Evolutionary conservation across 192 early-diverging fungal species (phyloP).

Genomic region (Coemansia sp.): DNA sequence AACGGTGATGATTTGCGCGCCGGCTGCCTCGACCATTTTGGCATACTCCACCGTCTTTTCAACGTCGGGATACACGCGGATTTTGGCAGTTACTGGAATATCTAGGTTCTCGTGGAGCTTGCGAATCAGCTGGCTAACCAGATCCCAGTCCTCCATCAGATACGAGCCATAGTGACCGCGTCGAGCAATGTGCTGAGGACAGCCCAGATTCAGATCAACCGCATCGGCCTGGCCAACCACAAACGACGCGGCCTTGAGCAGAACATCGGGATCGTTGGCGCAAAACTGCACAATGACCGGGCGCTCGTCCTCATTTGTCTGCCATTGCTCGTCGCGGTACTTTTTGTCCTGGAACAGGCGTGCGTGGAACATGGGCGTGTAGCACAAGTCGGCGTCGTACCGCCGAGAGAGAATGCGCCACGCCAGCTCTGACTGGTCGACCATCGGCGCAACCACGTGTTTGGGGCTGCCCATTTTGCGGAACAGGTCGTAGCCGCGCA

Average conservation of each 20-base stretch:
- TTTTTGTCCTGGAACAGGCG: conserved; percentile 74
- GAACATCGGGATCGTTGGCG: conserved; percentile 86
- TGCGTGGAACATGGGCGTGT: conserved; percentile 98
- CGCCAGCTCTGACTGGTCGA: conserved; percentile 93
- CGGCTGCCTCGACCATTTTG: conserved; percentile 91
- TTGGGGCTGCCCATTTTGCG: conserved; percentile 68
- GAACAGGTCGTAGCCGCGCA: conserved; percentile 80
- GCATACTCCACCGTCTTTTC: conserved; percentile 92
- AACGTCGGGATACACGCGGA: conserved; percentile 84
- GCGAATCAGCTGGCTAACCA: conserved; percentile 59
- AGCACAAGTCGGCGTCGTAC: conserved; percentile 85
- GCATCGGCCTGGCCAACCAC: conserved; percentile 86
- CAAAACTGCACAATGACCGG: conserved; percentile 95
- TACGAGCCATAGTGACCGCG: conserved; percentile 91
- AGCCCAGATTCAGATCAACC: conserved; percentile 94
- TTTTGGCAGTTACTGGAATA: conserved; percentile 95
- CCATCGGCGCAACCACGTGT: conserved; percentile 92
- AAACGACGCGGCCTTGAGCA: conserved; percentile 78
- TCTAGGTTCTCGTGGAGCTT: conserved; percentile 76
- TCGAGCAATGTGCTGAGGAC: conserved; percentile 92
- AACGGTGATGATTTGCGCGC: conserved; percentile 88
- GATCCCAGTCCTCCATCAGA: conserved; percentile 92
- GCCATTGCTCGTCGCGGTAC: conserved; percentile 77
- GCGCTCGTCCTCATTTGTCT: conserved; percentile 65
- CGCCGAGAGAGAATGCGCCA: conserved; percentile 90